Percentiles rank a stretch among this genome's conserved stretches.
These are phyloP conservation scores for Cymodocea nodosa DNA, from an alignment of 116 monocot species.

Conservation along the genomic window DNA sequence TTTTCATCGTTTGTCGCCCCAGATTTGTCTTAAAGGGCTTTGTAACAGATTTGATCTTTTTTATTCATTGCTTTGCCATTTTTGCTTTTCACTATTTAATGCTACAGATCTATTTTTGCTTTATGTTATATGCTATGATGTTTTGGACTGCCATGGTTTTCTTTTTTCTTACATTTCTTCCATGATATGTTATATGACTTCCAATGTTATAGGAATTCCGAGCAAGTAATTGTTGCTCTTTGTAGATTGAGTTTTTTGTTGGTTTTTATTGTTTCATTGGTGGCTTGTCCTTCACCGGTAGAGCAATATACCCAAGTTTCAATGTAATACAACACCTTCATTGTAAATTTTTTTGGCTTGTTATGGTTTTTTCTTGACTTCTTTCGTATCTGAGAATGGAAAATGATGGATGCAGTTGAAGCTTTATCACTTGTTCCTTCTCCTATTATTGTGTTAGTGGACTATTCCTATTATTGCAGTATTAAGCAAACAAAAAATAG, in stretches of 20 bases:
- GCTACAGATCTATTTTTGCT: constrained; percentile 35
- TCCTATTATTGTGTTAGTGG: too few relatives aligned
- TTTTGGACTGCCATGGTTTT: neutral
- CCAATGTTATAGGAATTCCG: neutral
- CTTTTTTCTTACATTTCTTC: neutral
- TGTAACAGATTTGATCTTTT: neutral
- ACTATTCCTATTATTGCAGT: too few relatives aligned
- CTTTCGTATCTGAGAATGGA: neutral
- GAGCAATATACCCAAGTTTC: neutral
- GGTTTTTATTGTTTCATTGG: neutral
- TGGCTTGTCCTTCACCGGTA: neutral
- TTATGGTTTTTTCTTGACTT: neutral
- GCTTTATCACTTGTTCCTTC: too few relatives aligned
- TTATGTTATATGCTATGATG: constrained; percentile 3
- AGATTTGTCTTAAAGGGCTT: too few relatives aligned
- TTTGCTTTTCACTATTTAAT: constrained; percentile 28
- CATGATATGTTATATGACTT: too few relatives aligned
- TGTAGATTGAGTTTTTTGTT: neutral
- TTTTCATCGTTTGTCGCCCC: too few relatives aligned
- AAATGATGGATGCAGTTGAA: neutral
- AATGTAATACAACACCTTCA: neutral
- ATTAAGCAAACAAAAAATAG: too few relatives aligned
- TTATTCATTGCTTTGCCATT: constrained; percentile 3
- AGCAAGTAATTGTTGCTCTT: neutral
- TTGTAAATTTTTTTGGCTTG: neutral